These are phyloP conservation scores for Phytophthora citrophthora DNA, from an alignment of 352 stramenopile species.

Conservation along the genomic window DNA sequence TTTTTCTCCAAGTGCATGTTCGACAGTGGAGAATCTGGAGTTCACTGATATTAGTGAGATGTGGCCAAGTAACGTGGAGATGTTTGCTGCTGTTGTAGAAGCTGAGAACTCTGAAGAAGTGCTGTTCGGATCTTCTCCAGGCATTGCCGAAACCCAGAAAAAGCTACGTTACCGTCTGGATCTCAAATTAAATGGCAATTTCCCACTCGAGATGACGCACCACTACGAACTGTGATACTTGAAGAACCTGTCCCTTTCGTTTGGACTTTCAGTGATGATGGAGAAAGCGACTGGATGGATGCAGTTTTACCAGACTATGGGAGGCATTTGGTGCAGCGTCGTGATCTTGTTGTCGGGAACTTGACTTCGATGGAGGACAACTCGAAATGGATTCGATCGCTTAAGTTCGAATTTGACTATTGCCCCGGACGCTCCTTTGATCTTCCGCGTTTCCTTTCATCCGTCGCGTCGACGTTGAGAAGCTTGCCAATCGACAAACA, in stretches of 20 bases:
- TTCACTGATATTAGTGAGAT: too few relatives aligned
- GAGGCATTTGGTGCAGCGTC: neutral
- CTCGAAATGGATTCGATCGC: neutral
- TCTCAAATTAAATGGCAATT: constrained; percentile 1
- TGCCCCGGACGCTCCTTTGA: too few relatives aligned
- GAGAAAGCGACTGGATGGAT: neutral
- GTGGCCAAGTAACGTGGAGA: too few relatives aligned
- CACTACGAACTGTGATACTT: neutral
- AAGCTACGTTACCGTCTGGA: neutral
- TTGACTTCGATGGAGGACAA: neutral
- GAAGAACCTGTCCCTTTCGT: neutral
- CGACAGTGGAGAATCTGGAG: too few relatives aligned
- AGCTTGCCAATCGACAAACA: neutral
- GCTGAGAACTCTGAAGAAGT: too few relatives aligned
- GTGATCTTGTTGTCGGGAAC: neutral
- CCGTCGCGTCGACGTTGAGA: neutral
- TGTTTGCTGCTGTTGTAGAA: too few relatives aligned
- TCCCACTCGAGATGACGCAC: neutral
- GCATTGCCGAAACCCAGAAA: neutral
- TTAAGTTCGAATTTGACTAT: neutral
- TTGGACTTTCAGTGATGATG: neutral
- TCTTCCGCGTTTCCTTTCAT: neutral
- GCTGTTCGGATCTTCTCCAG: too few relatives aligned
- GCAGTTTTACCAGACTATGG: constrained; percentile 1
- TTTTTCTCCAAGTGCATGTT: too few relatives aligned